Evolutionary conservation across 2,329 filamentous ascomycete species (phyloP).

Genomic region (Neofusicoccum laricinum): DNA sequence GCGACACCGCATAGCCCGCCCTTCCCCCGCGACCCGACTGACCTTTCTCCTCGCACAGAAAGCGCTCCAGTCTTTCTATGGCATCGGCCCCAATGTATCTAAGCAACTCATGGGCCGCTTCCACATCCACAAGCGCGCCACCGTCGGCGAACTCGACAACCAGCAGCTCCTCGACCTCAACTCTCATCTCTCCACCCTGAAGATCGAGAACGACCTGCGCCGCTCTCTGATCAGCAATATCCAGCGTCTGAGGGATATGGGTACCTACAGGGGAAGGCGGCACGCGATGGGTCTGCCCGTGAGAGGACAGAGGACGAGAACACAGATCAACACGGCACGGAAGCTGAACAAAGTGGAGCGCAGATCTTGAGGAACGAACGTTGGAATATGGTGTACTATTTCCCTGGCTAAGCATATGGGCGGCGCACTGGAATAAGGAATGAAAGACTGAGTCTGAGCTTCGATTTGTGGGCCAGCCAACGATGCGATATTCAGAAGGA

Average conservation of each 20-base stretch:
- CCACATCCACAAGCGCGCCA: slow-evolving; percentile 80
- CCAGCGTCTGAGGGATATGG: slow-evolving; percentile 81
- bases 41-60: slow-evolving; percentile 44
- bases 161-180: slow-evolving; percentile 79
- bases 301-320: slow-evolving; percentile 83
- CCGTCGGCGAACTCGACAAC: slow-evolving; percentile 69
- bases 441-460: neutral
- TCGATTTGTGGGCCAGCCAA: neutral
- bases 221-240: slow-evolving; percentile 82
- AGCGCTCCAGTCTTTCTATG: slow-evolving; percentile 82
- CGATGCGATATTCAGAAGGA: neutral
- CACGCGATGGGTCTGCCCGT: slow-evolving; percentile 93
- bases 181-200: slow-evolving; percentile 84
- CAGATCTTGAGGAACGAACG: slow-evolving; percentile 31
- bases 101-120: slow-evolving; percentile 80
- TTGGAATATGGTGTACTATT: neutral
- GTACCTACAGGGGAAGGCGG: slow-evolving; percentile 79
- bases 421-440: slow-evolving; percentile 1
- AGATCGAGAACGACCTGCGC: slow-evolving; percentile 84
- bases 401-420: slow-evolving; percentile 1
- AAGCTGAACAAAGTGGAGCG: slow-evolving; percentile 60
- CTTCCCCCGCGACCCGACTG: neutral
- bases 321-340: slow-evolving; percentile 62
- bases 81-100: slow-evolving; percentile 69
- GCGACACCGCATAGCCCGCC: slow-evolving; percentile 15